These are phyloP conservation scores for Stellera chamaejasme DNA, from an alignment of 345 rosid genomes.

Conservation along the genomic window DNA sequence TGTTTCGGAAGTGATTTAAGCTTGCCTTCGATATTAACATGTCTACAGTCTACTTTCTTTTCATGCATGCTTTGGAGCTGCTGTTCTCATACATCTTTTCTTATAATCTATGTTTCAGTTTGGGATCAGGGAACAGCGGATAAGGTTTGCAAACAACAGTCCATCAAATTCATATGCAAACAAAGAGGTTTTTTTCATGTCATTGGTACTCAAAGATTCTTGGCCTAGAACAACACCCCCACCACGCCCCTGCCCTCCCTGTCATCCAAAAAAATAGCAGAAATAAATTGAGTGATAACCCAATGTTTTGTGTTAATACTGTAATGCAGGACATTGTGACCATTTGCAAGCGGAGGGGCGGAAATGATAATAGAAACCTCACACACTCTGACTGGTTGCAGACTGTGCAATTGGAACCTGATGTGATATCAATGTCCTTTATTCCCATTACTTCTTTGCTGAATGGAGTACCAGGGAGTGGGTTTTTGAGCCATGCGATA, in stretches of 20 bases:
- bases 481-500: slow-evolving; percentile 94
- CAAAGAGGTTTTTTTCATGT: slow-evolving; percentile 56
- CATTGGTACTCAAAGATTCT: slow-evolving; percentile 2
- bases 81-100: slow-evolving; percentile 9
- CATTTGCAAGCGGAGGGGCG: slow-evolving; percentile 89
- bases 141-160: slow-evolving; percentile 61
- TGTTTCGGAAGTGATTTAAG: not conserved
- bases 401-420: slow-evolving; percentile 85
- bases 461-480: slow-evolving; percentile 91
- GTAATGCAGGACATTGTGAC: slow-evolving; percentile 54
- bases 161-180: slow-evolving; percentile 72
- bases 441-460: slow-evolving; percentile 86
- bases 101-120: slow-evolving; percentile 40
- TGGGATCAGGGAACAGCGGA: slow-evolving; percentile 71
- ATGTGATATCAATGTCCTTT: slow-evolving; percentile 85
- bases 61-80: not conserved
- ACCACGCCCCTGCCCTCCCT: too few species aligned
- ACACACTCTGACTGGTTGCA: slow-evolving; percentile 84
- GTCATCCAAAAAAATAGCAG: too few species aligned
- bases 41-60: not conserved
- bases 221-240: not conserved
- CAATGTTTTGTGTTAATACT: not conserved
- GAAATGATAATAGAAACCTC: slow-evolving; percentile 49
- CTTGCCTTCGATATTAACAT: not conserved
- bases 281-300: not conserved